phyloP scores from a whole-genome alignment of 75 land plant species.

The Selaginella moellendorffii region DNA sequence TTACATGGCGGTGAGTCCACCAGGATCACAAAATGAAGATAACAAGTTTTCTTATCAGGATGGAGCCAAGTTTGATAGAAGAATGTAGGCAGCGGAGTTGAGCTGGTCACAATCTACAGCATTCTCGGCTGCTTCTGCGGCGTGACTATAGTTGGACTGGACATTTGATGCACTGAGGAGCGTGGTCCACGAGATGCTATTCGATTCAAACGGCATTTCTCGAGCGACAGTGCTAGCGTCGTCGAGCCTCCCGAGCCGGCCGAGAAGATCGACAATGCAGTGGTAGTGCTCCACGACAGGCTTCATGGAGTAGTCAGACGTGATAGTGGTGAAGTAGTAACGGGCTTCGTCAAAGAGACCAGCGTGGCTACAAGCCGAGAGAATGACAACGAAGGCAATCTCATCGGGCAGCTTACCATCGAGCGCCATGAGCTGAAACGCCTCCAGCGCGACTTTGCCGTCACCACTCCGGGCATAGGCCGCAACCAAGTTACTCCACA shows the following conservation, averaged over 20 bases:
- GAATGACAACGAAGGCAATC: neutral
- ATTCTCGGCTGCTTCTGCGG: neutral
- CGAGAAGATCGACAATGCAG: neutral
- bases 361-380: neutral
- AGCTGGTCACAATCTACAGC: neutral
- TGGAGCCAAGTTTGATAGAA: neutral
- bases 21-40: no score
- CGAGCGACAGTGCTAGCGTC: neutral
- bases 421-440: neutral
- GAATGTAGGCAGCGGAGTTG: neutral
- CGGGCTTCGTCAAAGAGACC: neutral
- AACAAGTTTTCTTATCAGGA: neutral
- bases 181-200: neutral
- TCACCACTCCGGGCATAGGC: neutral
- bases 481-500: neutral
- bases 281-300: neutral
- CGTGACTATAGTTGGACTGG: neutral
- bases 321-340: neutral
- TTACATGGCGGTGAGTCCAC: no score
- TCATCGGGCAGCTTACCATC: neutral
- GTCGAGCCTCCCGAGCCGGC: neutral
- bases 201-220: neutral
- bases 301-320: neutral
- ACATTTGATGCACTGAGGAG: neutral
- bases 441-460: neutral